Conservation (phyloP, 2,329 filamentous ascomycete species). For the Akanthomyces dipterigenus region DNA sequence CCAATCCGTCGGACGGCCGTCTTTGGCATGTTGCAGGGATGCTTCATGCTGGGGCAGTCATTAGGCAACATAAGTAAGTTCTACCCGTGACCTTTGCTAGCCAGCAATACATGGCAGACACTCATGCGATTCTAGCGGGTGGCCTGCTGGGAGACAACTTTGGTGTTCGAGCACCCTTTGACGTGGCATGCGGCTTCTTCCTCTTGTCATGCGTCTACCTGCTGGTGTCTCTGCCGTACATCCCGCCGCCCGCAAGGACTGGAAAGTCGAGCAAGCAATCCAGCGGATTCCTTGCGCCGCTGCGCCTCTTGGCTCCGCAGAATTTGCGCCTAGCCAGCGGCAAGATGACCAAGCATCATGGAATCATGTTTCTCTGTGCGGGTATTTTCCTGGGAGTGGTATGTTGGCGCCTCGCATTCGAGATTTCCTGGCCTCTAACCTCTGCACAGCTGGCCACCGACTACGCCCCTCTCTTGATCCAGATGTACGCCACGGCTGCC, state of each 20-base stretch:
- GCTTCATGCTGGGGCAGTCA: slow-evolving; percentile 59
- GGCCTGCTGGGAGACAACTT: slow-evolving; percentile 58
- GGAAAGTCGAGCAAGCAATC: slow-evolving; percentile 29
- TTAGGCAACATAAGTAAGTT: slow-evolving; percentile 51
- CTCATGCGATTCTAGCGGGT: slow-evolving; percentile 36
- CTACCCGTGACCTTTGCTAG: neutral
- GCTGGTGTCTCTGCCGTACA: slow-evolving; percentile 39
- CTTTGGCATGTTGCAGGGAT: slow-evolving; percentile 59
- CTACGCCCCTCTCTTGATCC: slow-evolving; percentile 56
- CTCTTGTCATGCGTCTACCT: slow-evolving; percentile 37
- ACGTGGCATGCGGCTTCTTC: slow-evolving; percentile 54
- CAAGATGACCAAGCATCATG: slow-evolving; percentile 46
- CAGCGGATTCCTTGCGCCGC: slow-evolving; percentile 50
- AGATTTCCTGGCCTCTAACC: neutral
- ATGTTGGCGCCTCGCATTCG: slow-evolving; percentile 19
- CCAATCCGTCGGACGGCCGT: slow-evolving; percentile 54
- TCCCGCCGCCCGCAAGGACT: slow-evolving; percentile 29
- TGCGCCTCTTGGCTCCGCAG: slow-evolving; percentile 55
- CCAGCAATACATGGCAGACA: neutral
- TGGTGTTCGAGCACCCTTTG: slow-evolving; percentile 58
- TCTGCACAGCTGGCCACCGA: slow-evolving; percentile 52
- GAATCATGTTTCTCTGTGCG: slow-evolving; percentile 55
- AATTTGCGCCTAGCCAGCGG: slow-evolving; percentile 46
- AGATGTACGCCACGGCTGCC: slow-evolving; percentile 50
- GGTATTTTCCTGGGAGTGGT: slow-evolving; percentile 62